Conservation (phyloP, 2,329 filamentous ascomycete species). For the Fusarium incarnatum region DNA sequence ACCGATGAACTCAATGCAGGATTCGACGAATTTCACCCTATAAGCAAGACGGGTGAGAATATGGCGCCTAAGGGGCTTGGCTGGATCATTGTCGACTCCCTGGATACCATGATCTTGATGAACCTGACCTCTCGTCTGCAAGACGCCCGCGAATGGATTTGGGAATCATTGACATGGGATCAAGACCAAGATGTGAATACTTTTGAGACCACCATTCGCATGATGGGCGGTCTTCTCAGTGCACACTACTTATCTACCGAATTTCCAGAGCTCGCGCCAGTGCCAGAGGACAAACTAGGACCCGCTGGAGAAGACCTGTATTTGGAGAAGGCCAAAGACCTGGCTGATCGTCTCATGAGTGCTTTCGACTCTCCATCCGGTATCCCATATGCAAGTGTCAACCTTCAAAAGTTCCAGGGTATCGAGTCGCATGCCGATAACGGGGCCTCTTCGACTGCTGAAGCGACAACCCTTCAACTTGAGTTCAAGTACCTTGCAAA, state of each 20-base stretch:
- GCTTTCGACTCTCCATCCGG: slow-evolving; percentile 91
- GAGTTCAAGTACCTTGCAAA: slow-evolving; percentile 98
- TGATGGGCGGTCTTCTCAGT: slow-evolving; percentile 92
- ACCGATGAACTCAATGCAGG: slow-evolving; percentile 58
- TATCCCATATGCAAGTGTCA: slow-evolving; percentile 90
- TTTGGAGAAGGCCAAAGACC: slow-evolving; percentile 92
- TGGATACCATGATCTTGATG: slow-evolving; percentile 99
- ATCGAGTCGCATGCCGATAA: slow-evolving; percentile 84
- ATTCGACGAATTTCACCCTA: slow-evolving; percentile 87
- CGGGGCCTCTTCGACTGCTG: slow-evolving; percentile 92
- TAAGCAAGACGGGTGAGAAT: slow-evolving; percentile 80
- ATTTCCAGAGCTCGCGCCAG: slow-evolving; percentile 82
- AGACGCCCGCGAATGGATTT: slow-evolving; percentile 90
- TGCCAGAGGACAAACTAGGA: slow-evolving; percentile 77
- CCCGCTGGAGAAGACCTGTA: slow-evolving; percentile 88
- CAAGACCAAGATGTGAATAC: slow-evolving; percentile 97
- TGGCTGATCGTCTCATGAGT: slow-evolving; percentile 86
- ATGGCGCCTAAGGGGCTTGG: slow-evolving; percentile 93
- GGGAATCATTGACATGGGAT: slow-evolving; percentile 83
- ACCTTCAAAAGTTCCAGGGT: slow-evolving; percentile 80
- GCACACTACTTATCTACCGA: slow-evolving; percentile 93
- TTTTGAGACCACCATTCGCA: slow-evolving; percentile 97
- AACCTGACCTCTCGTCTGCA: slow-evolving; percentile 88
- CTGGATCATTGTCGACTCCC: slow-evolving; percentile 97
- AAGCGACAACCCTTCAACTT: slow-evolving; percentile 90